phyloP scores from a whole-genome alignment of 768 basidiomycete species.

The Rhizopogon salebrosus region DNA sequence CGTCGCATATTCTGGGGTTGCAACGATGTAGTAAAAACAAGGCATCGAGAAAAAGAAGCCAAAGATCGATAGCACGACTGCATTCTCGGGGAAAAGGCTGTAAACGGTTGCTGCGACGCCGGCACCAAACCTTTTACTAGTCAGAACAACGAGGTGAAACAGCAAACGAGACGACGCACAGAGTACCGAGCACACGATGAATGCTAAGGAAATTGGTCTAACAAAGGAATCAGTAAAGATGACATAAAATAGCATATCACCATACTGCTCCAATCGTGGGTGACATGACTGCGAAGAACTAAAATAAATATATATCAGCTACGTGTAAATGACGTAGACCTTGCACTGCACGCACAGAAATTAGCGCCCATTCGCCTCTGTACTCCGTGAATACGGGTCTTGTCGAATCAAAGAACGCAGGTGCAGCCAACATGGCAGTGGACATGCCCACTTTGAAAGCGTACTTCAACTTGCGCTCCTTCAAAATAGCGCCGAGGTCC shows the following conservation, averaged over 20 bases:
- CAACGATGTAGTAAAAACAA: constrained; percentile 88
- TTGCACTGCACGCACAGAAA: constrained; percentile 57
- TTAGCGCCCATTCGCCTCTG: constrained; percentile 93
- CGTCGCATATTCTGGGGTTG: constrained; percentile 69
- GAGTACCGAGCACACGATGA: constrained; percentile 80
- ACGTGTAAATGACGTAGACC: constrained; percentile 8
- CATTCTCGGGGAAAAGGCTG: constrained; percentile 69
- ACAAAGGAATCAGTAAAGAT: constrained; percentile 7
- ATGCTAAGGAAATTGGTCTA: constrained; percentile 84
- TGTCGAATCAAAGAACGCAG: constrained; percentile 81
- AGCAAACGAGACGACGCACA: constrained; percentile 42
- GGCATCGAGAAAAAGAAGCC: constrained; percentile 90
- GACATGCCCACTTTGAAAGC: constrained; percentile 86
- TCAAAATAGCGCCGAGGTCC: constrained; percentile 59
- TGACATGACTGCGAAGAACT: constrained; percentile 90
- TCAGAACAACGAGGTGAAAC: neutral
- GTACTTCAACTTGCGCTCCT: constrained; percentile 77
- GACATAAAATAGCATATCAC: constrained; percentile 5
- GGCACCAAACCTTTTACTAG: constrained; percentile 62
- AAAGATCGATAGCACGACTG: constrained; percentile 69
- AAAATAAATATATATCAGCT: constrained; percentile 4
- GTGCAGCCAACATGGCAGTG: constrained; percentile 75
- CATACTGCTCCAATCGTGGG: constrained; percentile 82
- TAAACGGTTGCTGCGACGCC: constrained; percentile 68
- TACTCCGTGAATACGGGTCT: constrained; percentile 76